Conservation (phyloP, 1,284 basidiomycete species). For the Xerocomus tenax region DNA sequence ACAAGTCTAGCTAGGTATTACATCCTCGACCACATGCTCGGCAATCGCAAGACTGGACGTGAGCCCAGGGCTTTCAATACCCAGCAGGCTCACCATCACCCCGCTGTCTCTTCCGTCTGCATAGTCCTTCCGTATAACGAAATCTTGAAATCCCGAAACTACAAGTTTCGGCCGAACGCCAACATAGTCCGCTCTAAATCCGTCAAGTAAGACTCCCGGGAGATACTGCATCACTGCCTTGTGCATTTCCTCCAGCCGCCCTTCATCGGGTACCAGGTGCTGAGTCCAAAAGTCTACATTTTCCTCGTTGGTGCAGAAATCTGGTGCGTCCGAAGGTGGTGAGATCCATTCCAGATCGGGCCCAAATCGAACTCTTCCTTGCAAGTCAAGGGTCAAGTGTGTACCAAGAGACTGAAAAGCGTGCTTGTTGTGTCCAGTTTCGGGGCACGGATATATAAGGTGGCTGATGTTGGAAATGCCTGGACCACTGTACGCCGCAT, state of each 20-base stretch:
- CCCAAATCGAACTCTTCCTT: slow-evolving; percentile 85
- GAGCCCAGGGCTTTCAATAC: slow-evolving; percentile 72
- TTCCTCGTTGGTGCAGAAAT: slow-evolving; percentile 33
- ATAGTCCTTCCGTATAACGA: slow-evolving; percentile 57
- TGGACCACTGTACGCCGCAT: slow-evolving; percentile 77
- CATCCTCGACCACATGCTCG: slow-evolving; percentile 57
- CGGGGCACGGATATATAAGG: slow-evolving; percentile 86
- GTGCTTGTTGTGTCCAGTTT: slow-evolving; percentile 46
- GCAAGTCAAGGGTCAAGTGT: slow-evolving; percentile 83
- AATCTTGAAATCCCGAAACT: slow-evolving; percentile 82
- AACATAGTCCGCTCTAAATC: slow-evolving; percentile 80
- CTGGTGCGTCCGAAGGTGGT: slow-evolving; percentile 35
- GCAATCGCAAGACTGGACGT: slow-evolving; percentile 70
- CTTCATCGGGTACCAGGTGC: slow-evolving; percentile 62
- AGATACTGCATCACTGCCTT: slow-evolving; percentile 65
- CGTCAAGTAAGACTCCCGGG: slow-evolving; percentile 56
- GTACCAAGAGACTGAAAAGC: slow-evolving; percentile 79
- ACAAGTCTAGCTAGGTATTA: slow-evolving; percentile 22
- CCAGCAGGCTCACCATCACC: slow-evolving; percentile 67
- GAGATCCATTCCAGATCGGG: slow-evolving; percentile 88
- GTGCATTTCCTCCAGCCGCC: slow-evolving; percentile 57
- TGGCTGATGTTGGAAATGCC: slow-evolving; percentile 60
- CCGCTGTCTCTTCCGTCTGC: slow-evolving; percentile 26
- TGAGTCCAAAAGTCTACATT: slow-evolving; percentile 69
- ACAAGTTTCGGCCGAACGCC: slow-evolving; percentile 88